Conservation (phyloP, 225 moss, liverwort and hornwort genomes). For the Bryum argenteum region DNA sequence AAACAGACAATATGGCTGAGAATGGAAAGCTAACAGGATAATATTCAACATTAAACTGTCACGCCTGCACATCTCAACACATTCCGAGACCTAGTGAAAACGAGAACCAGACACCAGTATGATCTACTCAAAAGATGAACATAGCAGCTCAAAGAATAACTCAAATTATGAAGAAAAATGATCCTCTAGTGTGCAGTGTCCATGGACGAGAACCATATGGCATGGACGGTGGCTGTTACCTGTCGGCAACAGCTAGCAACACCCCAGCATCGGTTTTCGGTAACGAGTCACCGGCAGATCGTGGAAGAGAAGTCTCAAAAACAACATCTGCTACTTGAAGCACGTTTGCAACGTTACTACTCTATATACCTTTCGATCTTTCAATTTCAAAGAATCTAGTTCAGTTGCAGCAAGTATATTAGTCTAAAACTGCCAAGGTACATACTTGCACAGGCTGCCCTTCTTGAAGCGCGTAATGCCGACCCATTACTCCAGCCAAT, state of each 20-base stretch:
- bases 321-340: constrained; percentile 80
- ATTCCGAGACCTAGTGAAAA: constrained; percentile 1
- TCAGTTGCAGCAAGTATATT: neutral
- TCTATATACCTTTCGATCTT: neutral
- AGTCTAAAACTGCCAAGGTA: constrained; percentile 1
- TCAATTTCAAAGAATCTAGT: neutral
- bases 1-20: neutral
- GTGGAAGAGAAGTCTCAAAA: constrained; percentile 84
- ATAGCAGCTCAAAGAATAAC: too few species aligned
- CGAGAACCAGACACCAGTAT: neutral
- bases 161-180: too few species aligned
- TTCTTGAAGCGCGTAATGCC: constrained; percentile 83
- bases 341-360: constrained; percentile 19
- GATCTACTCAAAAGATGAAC: neutral
- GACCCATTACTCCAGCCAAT: constrained; percentile 92
- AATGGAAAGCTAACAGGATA: neutral
- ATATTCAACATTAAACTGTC: constrained; percentile 64
- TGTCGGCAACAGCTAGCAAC: constrained; percentile 79
- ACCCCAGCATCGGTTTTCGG: constrained; percentile 74
- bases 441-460: constrained; percentile 65
- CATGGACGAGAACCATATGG: neutral
- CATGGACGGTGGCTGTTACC: too few species aligned
- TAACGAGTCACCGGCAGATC: constrained; percentile 79
- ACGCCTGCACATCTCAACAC: constrained; percentile 57
- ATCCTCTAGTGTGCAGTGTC: too few species aligned